These are phyloP conservation scores for Scutellaria baicalensis DNA, from an alignment of 257 asterid genomes.

Conservation along the genomic window DNA sequence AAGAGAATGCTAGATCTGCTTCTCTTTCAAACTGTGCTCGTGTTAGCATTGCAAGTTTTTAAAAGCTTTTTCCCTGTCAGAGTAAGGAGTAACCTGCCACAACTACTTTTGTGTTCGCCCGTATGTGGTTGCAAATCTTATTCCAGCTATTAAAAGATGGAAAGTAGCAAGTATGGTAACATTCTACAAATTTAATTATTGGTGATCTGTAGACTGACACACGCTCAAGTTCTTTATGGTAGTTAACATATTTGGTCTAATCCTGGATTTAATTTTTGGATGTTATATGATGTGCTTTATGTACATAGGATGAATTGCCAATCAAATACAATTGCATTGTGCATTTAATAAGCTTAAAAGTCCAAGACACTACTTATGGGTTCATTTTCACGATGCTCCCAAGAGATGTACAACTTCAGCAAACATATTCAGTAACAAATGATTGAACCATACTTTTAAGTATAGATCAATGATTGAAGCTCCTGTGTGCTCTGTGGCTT, in stretches of 20 bases:
- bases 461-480: background rate
- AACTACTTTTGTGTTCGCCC: background rate
- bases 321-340: background rate
- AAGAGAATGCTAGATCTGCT: background rate
- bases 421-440: background rate
- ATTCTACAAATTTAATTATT: background rate
- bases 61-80: background rate
- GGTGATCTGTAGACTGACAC: background rate
- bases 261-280: background rate
- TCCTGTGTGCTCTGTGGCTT: background rate
- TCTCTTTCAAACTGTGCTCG: background rate
- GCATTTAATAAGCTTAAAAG: background rate
- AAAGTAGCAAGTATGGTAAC: background rate
- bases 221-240: background rate
- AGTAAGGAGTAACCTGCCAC: background rate
- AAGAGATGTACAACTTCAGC: background rate
- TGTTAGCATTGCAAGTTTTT: background rate
- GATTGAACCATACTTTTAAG: background rate
- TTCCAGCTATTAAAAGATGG: background rate
- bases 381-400: background rate
- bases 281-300: background rate
- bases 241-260: background rate
- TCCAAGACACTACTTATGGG: background rate
- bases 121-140: background rate
- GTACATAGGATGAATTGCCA: background rate